Evolutionary conservation across 139 green algal genomes (phyloP).

Genomic region (Nannochloris sp.): DNA sequence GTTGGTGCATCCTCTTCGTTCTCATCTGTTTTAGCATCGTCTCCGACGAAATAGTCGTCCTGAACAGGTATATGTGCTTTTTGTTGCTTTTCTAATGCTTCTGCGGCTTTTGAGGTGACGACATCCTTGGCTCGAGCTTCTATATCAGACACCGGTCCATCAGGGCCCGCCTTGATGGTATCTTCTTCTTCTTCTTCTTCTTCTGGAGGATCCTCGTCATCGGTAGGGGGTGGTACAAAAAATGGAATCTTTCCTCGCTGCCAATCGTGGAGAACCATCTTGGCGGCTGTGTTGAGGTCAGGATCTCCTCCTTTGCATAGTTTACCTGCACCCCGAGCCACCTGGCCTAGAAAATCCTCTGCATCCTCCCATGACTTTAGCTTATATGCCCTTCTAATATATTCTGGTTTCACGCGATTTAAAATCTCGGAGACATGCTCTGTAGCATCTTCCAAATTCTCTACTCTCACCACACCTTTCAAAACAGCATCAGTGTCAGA

Average conservation of each 20-base stretch:
- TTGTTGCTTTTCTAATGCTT: slow-evolving; percentile 41
- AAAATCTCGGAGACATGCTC: slow-evolving; percentile 75
- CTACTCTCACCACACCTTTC: slow-evolving; percentile 91
- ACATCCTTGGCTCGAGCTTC: slow-evolving; percentile 31
- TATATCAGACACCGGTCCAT: slow-evolving; percentile 6
- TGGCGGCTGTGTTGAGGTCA: slow-evolving; percentile 88
- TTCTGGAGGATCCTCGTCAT: slow-evolving; percentile 31
- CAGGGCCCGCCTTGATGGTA: slow-evolving; percentile 15
- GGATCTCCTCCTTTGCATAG: slow-evolving; percentile 80
- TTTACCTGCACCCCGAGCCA: slow-evolving; percentile 61
- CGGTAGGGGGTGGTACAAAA: slow-evolving; percentile 79
- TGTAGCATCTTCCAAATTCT: slow-evolving; percentile 86
- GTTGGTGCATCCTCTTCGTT: slow-evolving; percentile 6
- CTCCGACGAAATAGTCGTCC: slow-evolving; percentile 53
- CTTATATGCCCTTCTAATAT: slow-evolving; percentile 80
- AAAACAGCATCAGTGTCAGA: slow-evolving; percentile 82
- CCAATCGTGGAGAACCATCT: slow-evolving; percentile 97
- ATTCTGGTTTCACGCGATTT: slow-evolving; percentile 71
- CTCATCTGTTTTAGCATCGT: slow-evolving; percentile 38
- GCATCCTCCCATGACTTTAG: slow-evolving; percentile 68
- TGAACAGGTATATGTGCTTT: slow-evolving; percentile 49
- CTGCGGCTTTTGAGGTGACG: slow-evolving; percentile 34
- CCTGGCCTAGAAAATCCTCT: slow-evolving; percentile 88
- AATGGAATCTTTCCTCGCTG: slow-evolving; percentile 95
- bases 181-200: background rate